A percentile compares a stretch with the other conserved stretches of the same genome.
phyloP scores from a whole-genome alignment of 1,284 basidiomycete genomes.

The Flammula alnicola region DNA sequence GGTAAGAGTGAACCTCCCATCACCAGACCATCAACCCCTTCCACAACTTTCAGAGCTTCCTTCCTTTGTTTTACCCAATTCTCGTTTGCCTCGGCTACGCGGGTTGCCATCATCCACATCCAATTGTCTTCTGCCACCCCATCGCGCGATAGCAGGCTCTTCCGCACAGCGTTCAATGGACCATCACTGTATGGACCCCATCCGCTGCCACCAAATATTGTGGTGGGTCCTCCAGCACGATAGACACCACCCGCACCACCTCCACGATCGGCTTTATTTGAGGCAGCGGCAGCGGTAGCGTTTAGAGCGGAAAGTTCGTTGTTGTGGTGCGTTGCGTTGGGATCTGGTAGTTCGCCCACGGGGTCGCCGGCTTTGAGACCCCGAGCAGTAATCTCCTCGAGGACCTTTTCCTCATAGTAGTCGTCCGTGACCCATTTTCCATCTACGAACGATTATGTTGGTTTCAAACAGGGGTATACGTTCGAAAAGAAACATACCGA shows the following conservation, averaged over 20 bases:
- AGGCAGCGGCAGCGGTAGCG: conserved; percentile 35
- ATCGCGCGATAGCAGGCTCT: conserved; percentile 69
- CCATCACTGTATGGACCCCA: conserved; percentile 86
- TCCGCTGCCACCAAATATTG: conserved; percentile 83
- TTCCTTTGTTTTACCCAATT: conserved; percentile 67
- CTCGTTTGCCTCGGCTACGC: conserved; percentile 63
- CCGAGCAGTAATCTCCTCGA: conserved; percentile 70
- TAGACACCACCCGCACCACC: conserved; percentile 64
- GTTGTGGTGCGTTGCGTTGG: conserved; percentile 48
- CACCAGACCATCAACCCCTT: conserved; percentile 30
- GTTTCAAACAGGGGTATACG: too few species aligned
- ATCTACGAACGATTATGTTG: conserved; percentile 54
- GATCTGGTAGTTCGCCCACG: conserved; percentile 83
- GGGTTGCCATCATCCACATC: conserved; percentile 80
- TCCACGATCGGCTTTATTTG: conserved; percentile 43
- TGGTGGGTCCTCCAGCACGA: conserved; percentile 84
- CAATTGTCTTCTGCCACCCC: conserved; percentile 87
- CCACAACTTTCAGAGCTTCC: conserved; percentile 55
- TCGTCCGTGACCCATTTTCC: conserved; percentile 93
- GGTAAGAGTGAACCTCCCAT: too few species aligned
- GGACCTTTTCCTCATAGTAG: conserved; percentile 88
- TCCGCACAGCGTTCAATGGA: conserved; percentile 77
- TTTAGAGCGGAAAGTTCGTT: conserved; percentile 49
- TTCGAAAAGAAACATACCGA: conserved; percentile 72
- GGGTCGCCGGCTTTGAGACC: conserved; percentile 77